phyloP scores from a whole-genome alignment of 495 filamentous ascomycete species.

The Umbilicaria muhlenbergii region DNA sequence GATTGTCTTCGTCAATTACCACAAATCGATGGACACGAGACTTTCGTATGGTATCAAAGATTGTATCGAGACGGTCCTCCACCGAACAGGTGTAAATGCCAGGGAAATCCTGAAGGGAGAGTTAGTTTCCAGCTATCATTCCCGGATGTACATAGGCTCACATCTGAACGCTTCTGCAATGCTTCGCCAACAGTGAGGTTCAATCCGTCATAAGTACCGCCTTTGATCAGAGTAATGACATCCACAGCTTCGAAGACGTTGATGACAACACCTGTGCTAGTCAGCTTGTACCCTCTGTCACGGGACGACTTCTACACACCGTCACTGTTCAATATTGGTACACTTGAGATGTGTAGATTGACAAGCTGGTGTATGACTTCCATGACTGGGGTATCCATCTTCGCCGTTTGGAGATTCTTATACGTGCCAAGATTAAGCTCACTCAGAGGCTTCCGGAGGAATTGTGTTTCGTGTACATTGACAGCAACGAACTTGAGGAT shows the following conservation, averaged over 20 bases:
- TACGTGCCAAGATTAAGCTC: slow-evolving; percentile 85
- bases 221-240: slow-evolving; percentile 90
- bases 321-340: slow-evolving; percentile 79
- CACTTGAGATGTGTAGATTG: slow-evolving; percentile 80
- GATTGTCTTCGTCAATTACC: slow-evolving; percentile 76
- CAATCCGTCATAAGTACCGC: slow-evolving; percentile 81
- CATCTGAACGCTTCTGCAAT: slow-evolving; percentile 68
- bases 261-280: slow-evolving; percentile 46
- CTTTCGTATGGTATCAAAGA: slow-evolving; percentile 93
- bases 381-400: slow-evolving; percentile 87
- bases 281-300: not conserved
- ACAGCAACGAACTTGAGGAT: slow-evolving; percentile 98
- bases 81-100: slow-evolving; percentile 93
- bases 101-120: slow-evolving; percentile 54
- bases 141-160: slow-evolving; percentile 18
- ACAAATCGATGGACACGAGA: slow-evolving; percentile 86
- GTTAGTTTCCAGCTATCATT: slow-evolving; percentile 3
- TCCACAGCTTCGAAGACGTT: slow-evolving; percentile 98
- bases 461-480: slow-evolving; percentile 81
- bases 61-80: slow-evolving; percentile 81
- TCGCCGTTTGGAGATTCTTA: slow-evolving; percentile 58
- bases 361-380: slow-evolving; percentile 93
- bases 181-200: slow-evolving; percentile 79
- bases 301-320: slow-evolving; percentile 24
- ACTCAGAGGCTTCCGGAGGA: slow-evolving; percentile 71